Base-by-base conservation (phyloP, 2,329 filamentous ascomycete species). In the Aspergillus fischeri region DNA sequence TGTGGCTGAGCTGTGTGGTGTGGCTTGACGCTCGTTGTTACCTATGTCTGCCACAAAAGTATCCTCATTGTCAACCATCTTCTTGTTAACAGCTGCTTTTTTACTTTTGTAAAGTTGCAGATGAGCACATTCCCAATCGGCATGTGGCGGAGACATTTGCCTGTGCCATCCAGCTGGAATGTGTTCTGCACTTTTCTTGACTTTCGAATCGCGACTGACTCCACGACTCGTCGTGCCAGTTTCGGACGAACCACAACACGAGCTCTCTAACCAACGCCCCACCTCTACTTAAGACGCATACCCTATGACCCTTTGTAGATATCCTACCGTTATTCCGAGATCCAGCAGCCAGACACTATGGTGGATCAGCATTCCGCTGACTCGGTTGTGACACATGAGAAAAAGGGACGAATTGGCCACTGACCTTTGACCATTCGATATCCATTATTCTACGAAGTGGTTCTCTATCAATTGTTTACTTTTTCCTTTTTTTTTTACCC, bases 361-460 rank as follows among this genome's bases (percentile, higher is more conserved):
- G 47, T 57, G 55, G 55, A 51, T 51, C 35, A 20, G 25, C 27
- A 47, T 55, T 41, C 55, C 58, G 49, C 52, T 52, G 57, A 52
- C 42, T 28, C 29, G 55, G 52, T 54, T 50, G 45, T 54, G 55
- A 54, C 51, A 57, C 38, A 51, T 57, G 51, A 57, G 47, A 29
- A 20, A 51, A 56, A 48, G 41, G 17, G 44, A 55, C 48, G 49
- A 45, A 55, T 57, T 27, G 24, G 17, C 24, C 25, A 44, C 21
- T 38, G 11, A 47, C 44, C 21, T 7, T 17, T 14, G 44, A 47
- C 44, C 44, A 27, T 47, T 47, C 44, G 14, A 38, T 38, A 49
- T 53, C 44, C 51, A 51, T 54, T 53, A 51, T 49, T 28, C 29
- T 48, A 42, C 42, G 49, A 35, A 28, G 51, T 54, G 29, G 9